Evolutionary conservation across 768 basidiomycete genomes (phyloP).

Genomic region (Kwoniella newhampshirensis): DNA sequence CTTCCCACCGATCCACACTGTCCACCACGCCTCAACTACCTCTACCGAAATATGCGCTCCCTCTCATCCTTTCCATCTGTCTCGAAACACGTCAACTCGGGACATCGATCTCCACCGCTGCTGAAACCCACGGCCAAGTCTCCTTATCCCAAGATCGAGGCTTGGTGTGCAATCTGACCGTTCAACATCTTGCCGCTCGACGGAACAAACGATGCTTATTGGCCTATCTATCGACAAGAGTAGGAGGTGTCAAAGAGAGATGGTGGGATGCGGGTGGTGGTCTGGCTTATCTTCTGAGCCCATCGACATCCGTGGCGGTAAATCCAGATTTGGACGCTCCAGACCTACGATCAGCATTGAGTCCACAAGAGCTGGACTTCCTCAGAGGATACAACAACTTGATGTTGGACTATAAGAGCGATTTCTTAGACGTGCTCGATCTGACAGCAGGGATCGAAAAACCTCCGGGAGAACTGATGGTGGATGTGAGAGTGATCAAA

Average conservation of each 20-base stretch:
- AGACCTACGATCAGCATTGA: conserved; percentile 47
- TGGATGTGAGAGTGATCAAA: conserved; percentile 77
- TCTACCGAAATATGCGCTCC: conserved; percentile 87
- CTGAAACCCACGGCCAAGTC: conserved; percentile 44
- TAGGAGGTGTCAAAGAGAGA: conserved; percentile 77
- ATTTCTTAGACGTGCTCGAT: conserved; percentile 77
- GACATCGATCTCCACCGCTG: conserved; percentile 50
- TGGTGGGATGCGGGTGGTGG: conserved; percentile 83
- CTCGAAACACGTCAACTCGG: conserved; percentile 85
- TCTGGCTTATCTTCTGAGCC: conserved; percentile 70
- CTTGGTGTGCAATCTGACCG: conserved; percentile 63
- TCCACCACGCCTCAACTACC: conserved; percentile 62
- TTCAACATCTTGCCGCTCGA: conserved; percentile 83
- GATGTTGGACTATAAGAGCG: conserved; percentile 78
- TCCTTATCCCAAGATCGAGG: conserved; percentile 58
- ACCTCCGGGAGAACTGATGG: conserved; percentile 86
- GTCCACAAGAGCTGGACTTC: conserved; percentile 66
- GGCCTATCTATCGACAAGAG: conserved; percentile 84
- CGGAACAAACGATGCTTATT: conserved; percentile 95
- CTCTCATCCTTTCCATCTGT: conserved; percentile 77
- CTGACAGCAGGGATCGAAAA: conserved; percentile 73
- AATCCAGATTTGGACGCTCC: conserved; percentile 28
- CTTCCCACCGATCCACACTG: conserved; percentile 79
- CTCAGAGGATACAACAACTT: conserved; percentile 75
- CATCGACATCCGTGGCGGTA: conserved; percentile 14